A percentile compares a stretch with the other conserved stretches of the same genome.
These are phyloP conservation scores for Choiromyces venosus DNA, from an alignment of 495 filamentous ascomycete species.

Conservation along the genomic window DNA sequence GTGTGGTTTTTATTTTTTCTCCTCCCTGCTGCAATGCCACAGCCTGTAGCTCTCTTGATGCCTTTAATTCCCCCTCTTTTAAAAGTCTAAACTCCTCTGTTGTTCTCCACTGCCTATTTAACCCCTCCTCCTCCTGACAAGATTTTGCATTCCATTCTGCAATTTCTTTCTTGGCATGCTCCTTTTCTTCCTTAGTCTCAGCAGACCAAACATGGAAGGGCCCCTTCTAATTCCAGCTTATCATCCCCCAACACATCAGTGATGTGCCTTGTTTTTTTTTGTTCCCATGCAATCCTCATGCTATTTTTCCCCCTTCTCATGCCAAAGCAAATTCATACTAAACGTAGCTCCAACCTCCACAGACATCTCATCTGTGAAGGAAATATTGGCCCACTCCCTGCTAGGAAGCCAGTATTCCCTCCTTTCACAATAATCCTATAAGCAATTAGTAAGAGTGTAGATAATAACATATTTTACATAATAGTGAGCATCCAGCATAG, in stretches of 20 bases:
- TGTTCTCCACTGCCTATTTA: too few species aligned
- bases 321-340: neutral
- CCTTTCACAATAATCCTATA: neutral
- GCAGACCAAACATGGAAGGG: neutral
- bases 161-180: too few species aligned
- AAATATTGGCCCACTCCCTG: too few species aligned
- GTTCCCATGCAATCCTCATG: neutral
- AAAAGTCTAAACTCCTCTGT: too few species aligned
- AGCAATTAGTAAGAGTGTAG: too few species aligned
- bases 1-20: constrained; percentile 6
- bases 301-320: constrained; percentile 1
- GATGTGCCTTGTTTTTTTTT: neutral
- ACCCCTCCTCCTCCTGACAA: too few species aligned
- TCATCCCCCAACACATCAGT: constrained; percentile 6
- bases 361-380: constrained; percentile 1
- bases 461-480: too few species aligned
- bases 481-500: too few species aligned
- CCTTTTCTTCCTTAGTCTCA: constrained; percentile 4
- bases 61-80: too few species aligned
- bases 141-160: too few species aligned
- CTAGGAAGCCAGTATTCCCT: neutral
- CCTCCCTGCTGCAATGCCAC: neutral
- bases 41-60: too few species aligned
- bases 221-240: neutral
- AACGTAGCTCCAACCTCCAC: neutral